phyloP scores from a whole-genome alignment of 2,329 filamentous ascomycete species.

The Monosporascus cannonballus region DNA sequence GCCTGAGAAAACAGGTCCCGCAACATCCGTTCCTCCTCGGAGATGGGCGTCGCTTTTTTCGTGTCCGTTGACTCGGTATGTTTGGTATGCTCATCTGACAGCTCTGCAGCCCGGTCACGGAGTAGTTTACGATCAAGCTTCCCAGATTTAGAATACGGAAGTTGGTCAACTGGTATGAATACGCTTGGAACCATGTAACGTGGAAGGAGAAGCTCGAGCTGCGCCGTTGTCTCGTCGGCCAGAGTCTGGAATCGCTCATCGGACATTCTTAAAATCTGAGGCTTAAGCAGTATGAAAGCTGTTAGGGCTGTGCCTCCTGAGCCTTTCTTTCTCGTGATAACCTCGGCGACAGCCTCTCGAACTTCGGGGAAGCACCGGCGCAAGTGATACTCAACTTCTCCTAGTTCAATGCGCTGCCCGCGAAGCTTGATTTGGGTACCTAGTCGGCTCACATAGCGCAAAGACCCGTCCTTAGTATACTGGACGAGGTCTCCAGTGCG shows the following conservation, averaged over 20 bases:
- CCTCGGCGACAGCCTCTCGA: neutral
- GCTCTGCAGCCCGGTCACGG: slow-evolving; percentile 34
- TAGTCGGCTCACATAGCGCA: slow-evolving; percentile 35
- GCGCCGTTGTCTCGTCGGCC: slow-evolving; percentile 3
- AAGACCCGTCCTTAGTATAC: slow-evolving; percentile 30
- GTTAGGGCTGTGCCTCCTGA: slow-evolving; percentile 22
- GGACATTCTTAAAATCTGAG: neutral
- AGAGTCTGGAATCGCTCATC: neutral
- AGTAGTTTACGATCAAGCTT: slow-evolving; percentile 32
- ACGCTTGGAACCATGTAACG: slow-evolving; percentile 30
- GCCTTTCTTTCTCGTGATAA: slow-evolving; percentile 8
- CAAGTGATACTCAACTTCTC: slow-evolving; percentile 8
- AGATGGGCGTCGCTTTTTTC: slow-evolving; percentile 14
- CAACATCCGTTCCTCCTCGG: slow-evolving; percentile 4
- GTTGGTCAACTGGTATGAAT: slow-evolving; percentile 19
- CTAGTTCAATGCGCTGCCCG: slow-evolving; percentile 11
- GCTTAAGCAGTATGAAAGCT: neutral
- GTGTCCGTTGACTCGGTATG: too few species aligned
- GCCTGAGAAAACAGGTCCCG: slow-evolving; percentile 8
- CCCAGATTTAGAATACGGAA: slow-evolving; percentile 20
- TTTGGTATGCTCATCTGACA: too few species aligned
- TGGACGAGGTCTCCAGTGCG: slow-evolving; percentile 18
- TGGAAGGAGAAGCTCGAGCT: slow-evolving; percentile 28
- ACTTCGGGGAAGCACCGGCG: neutral
- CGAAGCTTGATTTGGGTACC: slow-evolving; percentile 34